Conservation (phyloP, 129 eudicot genomes). For the Mikania micrantha region DNA sequence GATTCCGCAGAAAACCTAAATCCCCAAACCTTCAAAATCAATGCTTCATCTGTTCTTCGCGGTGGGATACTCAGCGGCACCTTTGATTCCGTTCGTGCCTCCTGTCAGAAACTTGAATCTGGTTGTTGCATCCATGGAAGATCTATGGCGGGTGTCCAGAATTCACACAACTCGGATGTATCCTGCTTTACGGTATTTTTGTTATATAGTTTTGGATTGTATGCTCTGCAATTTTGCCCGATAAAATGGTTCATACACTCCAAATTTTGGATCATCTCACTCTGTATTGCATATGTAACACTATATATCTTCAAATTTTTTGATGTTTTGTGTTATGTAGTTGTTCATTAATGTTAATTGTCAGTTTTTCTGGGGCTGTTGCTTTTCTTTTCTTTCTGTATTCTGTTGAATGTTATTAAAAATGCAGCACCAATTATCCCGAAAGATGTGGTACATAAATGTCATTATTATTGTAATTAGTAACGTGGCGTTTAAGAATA, state of each 20-base stretch:
- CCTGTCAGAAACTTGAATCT: slow-evolving; percentile 67
- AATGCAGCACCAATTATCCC: too few species aligned
- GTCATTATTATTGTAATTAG: too few species aligned
- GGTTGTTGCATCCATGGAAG: slow-evolving; percentile 60
- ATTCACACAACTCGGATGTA: slow-evolving; percentile 35
- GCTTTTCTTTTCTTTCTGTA: too few species aligned
- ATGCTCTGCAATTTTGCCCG: slow-evolving; percentile 31
- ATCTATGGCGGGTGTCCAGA: slow-evolving; percentile 48
- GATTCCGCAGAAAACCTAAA: neutral
- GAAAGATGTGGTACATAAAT: too few species aligned
- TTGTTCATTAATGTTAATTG: too few species aligned
- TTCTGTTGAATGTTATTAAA: too few species aligned
- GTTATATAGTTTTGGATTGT: slow-evolving; percentile 52
- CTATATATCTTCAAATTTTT: neutral
- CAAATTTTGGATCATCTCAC: neutral
- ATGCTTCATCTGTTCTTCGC: slow-evolving; percentile 77
- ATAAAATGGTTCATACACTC: too few species aligned
- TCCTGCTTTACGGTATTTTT: slow-evolving; percentile 58
- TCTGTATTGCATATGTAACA: neutral
- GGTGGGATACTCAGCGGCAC: slow-evolving; percentile 78
- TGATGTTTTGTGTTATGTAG: neutral
- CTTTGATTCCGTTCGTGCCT: slow-evolving; percentile 65
- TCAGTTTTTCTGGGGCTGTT: too few species aligned
- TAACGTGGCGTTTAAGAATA: too few species aligned
- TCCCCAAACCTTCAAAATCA: slow-evolving; percentile 10